phyloP scores from a whole-genome alignment of 1,139 yeast genomes.

The Sugiyamaella xylanicola region DNA sequence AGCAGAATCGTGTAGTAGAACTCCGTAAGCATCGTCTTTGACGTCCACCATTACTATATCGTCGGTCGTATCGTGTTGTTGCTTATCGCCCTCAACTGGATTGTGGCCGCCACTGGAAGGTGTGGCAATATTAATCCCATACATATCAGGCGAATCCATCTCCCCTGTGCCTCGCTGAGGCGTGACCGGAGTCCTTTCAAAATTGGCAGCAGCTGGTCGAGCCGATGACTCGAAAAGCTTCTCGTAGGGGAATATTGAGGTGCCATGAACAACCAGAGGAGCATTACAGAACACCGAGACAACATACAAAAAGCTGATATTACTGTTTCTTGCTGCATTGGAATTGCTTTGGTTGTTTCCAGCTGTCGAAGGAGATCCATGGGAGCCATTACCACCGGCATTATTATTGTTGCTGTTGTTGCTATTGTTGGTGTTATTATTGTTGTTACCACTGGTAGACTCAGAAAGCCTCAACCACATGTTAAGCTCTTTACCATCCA shows the following conservation, averaged over 20 bases:
- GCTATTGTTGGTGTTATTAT: slow-evolving; percentile 1
- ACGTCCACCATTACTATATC: slow-evolving; percentile 38
- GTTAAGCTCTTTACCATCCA: slow-evolving; percentile 41
- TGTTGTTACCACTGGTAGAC: slow-evolving; percentile 8
- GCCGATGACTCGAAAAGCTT: slow-evolving; percentile 18
- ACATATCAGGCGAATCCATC: slow-evolving; percentile 47
- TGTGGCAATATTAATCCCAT: slow-evolving; percentile 40
- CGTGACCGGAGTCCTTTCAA: slow-evolving; percentile 35
- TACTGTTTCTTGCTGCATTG: slow-evolving; percentile 39
- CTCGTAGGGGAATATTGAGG: slow-evolving; percentile 37
- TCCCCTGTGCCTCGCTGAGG: slow-evolving; percentile 39
- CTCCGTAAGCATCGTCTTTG: slow-evolving; percentile 58
- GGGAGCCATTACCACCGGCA: background rate
- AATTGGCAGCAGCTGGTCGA: slow-evolving; percentile 13
- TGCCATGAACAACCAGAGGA: slow-evolving; percentile 51
- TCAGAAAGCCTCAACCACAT: slow-evolving; percentile 38
- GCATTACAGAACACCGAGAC: slow-evolving; percentile 72
- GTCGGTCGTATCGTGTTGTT: slow-evolving; percentile 26
- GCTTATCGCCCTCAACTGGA: slow-evolving; percentile 21
- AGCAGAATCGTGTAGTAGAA: slow-evolving; percentile 48
- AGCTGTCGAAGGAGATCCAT: background rate
- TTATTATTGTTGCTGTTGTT: background rate
- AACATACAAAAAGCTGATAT: slow-evolving; percentile 64
- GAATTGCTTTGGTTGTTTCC: background rate
- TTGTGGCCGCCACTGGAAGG: slow-evolving; percentile 36